Evolutionary conservation across 164 flowering plant species (phyloP).

Genomic region (Vitis riparia): DNA sequence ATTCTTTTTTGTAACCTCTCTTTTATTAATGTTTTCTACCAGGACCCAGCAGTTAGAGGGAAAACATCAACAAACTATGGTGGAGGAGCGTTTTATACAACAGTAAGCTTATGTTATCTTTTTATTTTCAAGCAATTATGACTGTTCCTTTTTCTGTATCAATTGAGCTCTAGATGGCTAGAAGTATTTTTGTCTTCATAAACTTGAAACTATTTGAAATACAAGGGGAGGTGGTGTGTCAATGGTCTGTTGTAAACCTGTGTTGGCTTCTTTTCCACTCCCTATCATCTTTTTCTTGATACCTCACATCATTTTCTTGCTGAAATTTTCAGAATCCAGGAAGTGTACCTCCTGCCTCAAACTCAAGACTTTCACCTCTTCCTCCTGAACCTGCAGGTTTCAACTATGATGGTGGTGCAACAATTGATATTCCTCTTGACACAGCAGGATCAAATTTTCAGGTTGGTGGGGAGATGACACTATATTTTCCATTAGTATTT

Average conservation of each 20-base stretch:
- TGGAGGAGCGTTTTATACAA: constrained; percentile 69
- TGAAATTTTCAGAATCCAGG: constrained; percentile 50
- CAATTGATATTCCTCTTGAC: constrained; percentile 88
- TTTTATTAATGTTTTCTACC: constrained; percentile 10
- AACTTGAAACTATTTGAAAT: too few relatives aligned
- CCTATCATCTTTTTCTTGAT: neutral
- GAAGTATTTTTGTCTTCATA: too few relatives aligned
- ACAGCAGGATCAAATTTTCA: constrained; percentile 22
- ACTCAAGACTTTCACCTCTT: constrained; percentile 90
- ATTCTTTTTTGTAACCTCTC: neutral
- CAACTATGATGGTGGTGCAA: constrained; percentile 64
- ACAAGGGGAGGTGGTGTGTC: too few relatives aligned
- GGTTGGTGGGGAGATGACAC: constrained; percentile 10
- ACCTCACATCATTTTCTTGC: too few relatives aligned
- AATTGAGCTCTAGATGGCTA: too few relatives aligned
- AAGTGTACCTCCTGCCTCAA: constrained; percentile 60
- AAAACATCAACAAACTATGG: constrained; percentile 47
- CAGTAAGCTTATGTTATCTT: constrained; percentile 34
- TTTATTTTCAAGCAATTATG: neutral
- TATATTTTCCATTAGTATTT: constrained; percentile 3
- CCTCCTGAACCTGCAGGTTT: constrained; percentile 91
- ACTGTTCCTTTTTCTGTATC: neutral
- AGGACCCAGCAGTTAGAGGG: constrained; percentile 47
- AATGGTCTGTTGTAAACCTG: too few relatives aligned
- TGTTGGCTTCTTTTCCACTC: neutral